Base-by-base conservation (phyloP, 139 green algal species). In the Chlorella sp. region DNA sequence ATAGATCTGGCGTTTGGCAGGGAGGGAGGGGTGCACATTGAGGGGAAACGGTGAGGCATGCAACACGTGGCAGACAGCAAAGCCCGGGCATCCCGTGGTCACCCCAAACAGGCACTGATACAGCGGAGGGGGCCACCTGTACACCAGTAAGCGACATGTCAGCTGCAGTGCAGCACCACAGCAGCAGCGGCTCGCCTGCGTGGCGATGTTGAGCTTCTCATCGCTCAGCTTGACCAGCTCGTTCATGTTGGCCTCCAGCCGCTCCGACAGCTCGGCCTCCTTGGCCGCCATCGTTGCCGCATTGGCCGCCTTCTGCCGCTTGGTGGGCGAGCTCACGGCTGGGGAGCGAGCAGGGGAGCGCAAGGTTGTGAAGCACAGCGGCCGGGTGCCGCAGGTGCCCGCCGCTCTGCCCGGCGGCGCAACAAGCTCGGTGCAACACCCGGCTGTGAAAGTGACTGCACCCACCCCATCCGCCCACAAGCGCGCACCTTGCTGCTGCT, bases 1-100 rank as follows among this genome's bases (percentile, higher is more conserved):
- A 65, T 97, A 97, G 0, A 97, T 89, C 86, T 96, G 91, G 22
- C 90, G 90, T 92, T 86, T 51, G 26, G 34, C 17, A 20, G 30
- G 20, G 20, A 60, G 43, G 43, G 51, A 34, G 41, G n/a, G 58
- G 24, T 32, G 54, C 3, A 62, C 56, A 43, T 48, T 19, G 20
- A 17, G 73, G 16, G 44, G 28, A 41, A 36, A n/a, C n/a, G n/a
- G n/a, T n/a, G n/a, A n/a, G n/a, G n/a, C n/a, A n/a, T n/a, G n/a
- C n/a, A n/a, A n/a, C n/a, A n/a, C 43, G 7, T 76, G 69, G 8
- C 2, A 8, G 1, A 13, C 40, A 36, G 69, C 0, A 24, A 73
- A 17, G 60, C 60, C n/a, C n/a, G 28, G 60, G 67, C 65, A 73
- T 3, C 56, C 22, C 7, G 7, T 20, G 56, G 56, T 65, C 56